A percentile compares a stretch with the other conserved stretches of the same genome.
phyloP scores from a whole-genome alignment of 2,329 filamentous ascomycete genomes.

The Furcasterigmium sp. region DNA sequence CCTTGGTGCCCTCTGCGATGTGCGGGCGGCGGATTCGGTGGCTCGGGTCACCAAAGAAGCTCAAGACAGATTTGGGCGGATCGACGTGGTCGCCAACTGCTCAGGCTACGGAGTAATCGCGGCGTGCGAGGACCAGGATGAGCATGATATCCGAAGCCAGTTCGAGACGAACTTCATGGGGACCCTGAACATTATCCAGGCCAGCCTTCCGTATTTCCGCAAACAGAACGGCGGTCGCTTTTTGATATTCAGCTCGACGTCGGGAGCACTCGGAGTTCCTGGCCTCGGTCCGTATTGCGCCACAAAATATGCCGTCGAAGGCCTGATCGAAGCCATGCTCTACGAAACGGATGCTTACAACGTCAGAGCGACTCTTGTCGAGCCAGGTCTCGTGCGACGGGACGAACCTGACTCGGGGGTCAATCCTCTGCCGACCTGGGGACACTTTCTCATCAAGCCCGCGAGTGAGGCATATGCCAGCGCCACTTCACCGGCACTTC shows the following conservation, averaged over 20 bases:
- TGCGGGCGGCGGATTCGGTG: conserved; percentile 76
- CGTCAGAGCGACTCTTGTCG: conserved; percentile 88
- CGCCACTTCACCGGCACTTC: conserved; percentile 74
- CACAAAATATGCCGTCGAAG: conserved; percentile 95
- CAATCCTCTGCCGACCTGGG: conserved; percentile 71
- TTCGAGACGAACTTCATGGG: conserved; percentile 99
- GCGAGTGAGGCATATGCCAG: conserved; percentile 76
- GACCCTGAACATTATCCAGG: conserved; percentile 86
- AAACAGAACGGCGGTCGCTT: conserved; percentile 73
- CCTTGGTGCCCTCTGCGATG: conserved; percentile 81
- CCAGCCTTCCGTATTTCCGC: conserved; percentile 83
- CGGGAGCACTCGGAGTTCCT: conserved; percentile 87
- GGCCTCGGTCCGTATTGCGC: conserved; percentile 93
- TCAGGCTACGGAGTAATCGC: conserved; percentile 94
- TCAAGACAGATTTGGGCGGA: conserved; percentile 68
- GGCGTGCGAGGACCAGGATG: conserved; percentile 93
- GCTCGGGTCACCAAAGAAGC: conserved; percentile 63
- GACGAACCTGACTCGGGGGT: conserved; percentile 64
- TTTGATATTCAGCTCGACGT: conserved; percentile 90
- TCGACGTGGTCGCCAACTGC: conserved; percentile 91
- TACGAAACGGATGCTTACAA: conserved; percentile 92
- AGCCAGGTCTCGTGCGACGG: conserved; percentile 80
- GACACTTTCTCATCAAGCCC: conserved; percentile 86
- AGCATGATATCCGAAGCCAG: conserved; percentile 89
- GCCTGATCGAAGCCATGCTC: conserved; percentile 90